These are phyloP conservation scores for Nicotiana knightiana DNA, from an alignment of 257 asterid species.

Conservation along the genomic window DNA sequence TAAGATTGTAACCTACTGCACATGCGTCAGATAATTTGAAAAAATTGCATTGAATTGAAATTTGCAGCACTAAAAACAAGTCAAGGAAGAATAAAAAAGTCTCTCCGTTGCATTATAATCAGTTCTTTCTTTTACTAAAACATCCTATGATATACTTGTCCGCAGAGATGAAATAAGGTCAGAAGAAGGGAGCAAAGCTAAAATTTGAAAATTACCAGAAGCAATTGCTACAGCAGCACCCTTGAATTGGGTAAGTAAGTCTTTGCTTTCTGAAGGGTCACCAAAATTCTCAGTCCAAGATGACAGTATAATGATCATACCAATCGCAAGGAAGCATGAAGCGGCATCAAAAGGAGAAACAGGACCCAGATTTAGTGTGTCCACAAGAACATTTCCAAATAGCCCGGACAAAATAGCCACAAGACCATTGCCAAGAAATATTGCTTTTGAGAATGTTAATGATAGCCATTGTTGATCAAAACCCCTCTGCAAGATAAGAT, in stretches of 20 bases:
- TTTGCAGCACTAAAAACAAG: neutral
- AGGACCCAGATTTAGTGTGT: slow-evolving; percentile 76
- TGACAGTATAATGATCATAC: slow-evolving; percentile 78
- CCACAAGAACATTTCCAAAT: slow-evolving; percentile 84
- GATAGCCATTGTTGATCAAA: slow-evolving; percentile 97
- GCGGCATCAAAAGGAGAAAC: slow-evolving; percentile 98
- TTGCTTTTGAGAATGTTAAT: slow-evolving; percentile 88
- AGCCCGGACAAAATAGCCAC: slow-evolving; percentile 86
- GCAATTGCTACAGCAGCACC: slow-evolving; percentile 90
- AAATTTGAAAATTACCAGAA: slow-evolving; percentile 44
- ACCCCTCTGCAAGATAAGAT: slow-evolving; percentile 55
- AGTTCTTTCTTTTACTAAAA: neutral
- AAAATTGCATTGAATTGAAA: neutral
- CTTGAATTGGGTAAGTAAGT: slow-evolving; percentile 79
- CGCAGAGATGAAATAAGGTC: neutral
- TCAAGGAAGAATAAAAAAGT: neutral
- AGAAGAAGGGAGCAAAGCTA: neutral
- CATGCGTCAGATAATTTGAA: neutral
- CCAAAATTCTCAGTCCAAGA: slow-evolving; percentile 95
- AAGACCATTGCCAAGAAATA: slow-evolving; percentile 95
- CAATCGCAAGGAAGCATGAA: slow-evolving; percentile 68
- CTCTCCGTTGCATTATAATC: neutral
- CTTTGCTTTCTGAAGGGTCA: slow-evolving; percentile 85
- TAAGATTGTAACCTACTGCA: neutral
- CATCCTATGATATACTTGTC: neutral